A percentile compares a stretch with the other conserved stretches of the same genome.
These are phyloP conservation scores for Eucommia ulmoides DNA, from an alignment of 257 asterid genomes.

Conservation along the genomic window DNA sequence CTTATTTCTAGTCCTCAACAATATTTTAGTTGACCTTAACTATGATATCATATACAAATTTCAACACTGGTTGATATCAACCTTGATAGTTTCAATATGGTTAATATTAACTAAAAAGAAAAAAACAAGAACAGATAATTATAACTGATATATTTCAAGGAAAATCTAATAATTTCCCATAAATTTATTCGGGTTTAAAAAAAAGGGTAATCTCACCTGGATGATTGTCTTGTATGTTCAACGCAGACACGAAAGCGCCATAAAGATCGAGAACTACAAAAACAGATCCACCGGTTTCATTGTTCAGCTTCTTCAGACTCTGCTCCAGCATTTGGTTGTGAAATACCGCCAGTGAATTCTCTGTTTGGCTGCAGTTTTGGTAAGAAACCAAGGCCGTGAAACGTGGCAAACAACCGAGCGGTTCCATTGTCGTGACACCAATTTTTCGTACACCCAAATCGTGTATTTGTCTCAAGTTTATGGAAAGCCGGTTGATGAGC, in stretches of 20 bases:
- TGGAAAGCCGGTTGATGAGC: conserved; percentile 28
- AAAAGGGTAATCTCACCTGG: conserved; percentile 21
- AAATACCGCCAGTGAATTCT: conserved; percentile 25
- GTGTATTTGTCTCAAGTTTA: conserved; percentile 32
- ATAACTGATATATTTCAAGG: neutral
- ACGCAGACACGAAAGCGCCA: conserved; percentile 33
- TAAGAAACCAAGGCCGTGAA: conserved; percentile 14
- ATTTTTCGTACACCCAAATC: conserved; percentile 40
- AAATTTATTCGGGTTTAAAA: neutral
- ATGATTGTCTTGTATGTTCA: conserved; percentile 15
- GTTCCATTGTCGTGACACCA: conserved; percentile 32
- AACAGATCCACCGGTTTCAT: conserved; percentile 18
- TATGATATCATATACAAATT: too few relatives aligned
- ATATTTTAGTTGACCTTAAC: too few relatives aligned
- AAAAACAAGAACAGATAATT: too few relatives aligned
- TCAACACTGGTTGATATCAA: too few relatives aligned
- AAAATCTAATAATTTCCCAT: neutral
- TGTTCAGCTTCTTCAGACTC: conserved; percentile 27
- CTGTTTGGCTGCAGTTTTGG: conserved; percentile 24
- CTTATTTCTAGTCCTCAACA: too few relatives aligned
- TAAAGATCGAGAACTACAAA: conserved; percentile 45
- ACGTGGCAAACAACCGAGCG: conserved; percentile 51
- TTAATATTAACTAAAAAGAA: too few relatives aligned
- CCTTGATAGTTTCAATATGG: too few relatives aligned
- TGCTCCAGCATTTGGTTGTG: conserved; percentile 39